Evolutionary conservation across 345 rosid species (phyloP).

Genomic region (Hibiscus mutabilis): DNA sequence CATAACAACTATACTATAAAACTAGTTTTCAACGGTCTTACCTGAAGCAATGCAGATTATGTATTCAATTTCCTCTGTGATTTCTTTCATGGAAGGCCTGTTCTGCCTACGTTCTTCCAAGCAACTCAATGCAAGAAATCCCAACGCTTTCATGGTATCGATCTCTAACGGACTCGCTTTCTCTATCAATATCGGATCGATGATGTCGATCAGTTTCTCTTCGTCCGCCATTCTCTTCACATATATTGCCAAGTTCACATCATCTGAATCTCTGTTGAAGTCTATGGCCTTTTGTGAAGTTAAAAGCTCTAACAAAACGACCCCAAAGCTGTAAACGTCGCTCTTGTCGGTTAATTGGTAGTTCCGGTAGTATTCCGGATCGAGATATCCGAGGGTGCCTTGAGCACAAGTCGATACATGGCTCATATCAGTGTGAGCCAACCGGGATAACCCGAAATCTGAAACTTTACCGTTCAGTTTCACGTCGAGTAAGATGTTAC

Average conservation of each 20-base stretch:
- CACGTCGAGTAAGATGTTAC: too few species aligned
- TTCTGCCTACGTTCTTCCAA: slow-evolving; percentile 54
- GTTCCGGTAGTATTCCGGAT: too few species aligned
- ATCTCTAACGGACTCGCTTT: slow-evolving; percentile 19
- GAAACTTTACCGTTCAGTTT: slow-evolving; percentile 45
- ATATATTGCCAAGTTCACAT: neutral
- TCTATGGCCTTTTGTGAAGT: slow-evolving; percentile 30
- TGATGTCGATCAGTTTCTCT: slow-evolving; percentile 30
- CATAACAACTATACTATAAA: neutral
- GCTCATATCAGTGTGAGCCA: slow-evolving; percentile 3
- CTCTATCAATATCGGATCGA: slow-evolving; percentile 37
- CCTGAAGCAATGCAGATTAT: slow-evolving; percentile 2
- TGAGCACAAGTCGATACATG: too few species aligned
- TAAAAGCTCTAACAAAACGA: too few species aligned
- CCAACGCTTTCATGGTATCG: slow-evolving; percentile 51
- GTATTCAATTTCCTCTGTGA: slow-evolving; percentile 43
- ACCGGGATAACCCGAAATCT: slow-evolving; percentile 51
- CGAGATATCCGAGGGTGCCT: too few species aligned
- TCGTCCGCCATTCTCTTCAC: neutral
- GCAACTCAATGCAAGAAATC: slow-evolving; percentile 36
- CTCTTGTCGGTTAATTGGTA: too few species aligned
- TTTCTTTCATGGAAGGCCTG: slow-evolving; percentile 26
- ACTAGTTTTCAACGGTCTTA: neutral
- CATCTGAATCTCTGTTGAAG: slow-evolving; percentile 46
- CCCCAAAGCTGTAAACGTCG: too few species aligned